Evolutionary conservation across 2,329 filamentous ascomycete species (phyloP).

Genomic region (Aspergillus hortae): DNA sequence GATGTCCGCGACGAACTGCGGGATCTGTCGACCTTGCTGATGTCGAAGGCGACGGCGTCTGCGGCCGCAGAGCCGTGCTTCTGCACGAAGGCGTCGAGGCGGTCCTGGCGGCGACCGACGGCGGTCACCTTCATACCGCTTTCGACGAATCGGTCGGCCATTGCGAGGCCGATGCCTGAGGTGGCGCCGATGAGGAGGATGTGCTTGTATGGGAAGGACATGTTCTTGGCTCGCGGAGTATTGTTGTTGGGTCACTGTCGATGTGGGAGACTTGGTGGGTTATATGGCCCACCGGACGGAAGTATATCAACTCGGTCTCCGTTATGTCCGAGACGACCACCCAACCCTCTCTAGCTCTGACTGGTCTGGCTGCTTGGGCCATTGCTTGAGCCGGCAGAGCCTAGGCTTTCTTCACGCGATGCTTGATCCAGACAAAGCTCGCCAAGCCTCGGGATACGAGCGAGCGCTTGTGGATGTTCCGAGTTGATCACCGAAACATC

Average conservation of each 20-base stretch:
- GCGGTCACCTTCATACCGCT: conserved; percentile 53
- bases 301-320: not conserved
- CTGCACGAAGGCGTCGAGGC: conserved; percentile 47
- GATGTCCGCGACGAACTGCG: conserved; percentile 33
- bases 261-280: too few species aligned
- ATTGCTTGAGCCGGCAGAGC: too few species aligned
- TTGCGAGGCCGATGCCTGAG: conserved; percentile 50
- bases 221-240: conserved; percentile 17
- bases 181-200: conserved; percentile 56
- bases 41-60: conserved; percentile 44
- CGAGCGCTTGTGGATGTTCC: too few species aligned
- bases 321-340: not conserved
- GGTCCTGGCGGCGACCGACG: conserved; percentile 53
- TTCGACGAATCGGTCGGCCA: conserved; percentile 47
- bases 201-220: conserved; percentile 55
- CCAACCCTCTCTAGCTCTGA: too few species aligned
- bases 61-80: conserved; percentile 44
- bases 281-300: not conserved
- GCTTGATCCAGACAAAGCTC: too few species aligned
- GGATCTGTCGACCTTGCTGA: conserved; percentile 44
- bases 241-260: not conserved
- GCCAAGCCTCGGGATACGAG: too few species aligned
- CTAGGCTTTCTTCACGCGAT: too few species aligned
- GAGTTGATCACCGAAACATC: too few species aligned
- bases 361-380: too few species aligned